Conservation (phyloP, 2,329 filamentous ascomycete species). For the Colletotrichum theobromicola region DNA sequence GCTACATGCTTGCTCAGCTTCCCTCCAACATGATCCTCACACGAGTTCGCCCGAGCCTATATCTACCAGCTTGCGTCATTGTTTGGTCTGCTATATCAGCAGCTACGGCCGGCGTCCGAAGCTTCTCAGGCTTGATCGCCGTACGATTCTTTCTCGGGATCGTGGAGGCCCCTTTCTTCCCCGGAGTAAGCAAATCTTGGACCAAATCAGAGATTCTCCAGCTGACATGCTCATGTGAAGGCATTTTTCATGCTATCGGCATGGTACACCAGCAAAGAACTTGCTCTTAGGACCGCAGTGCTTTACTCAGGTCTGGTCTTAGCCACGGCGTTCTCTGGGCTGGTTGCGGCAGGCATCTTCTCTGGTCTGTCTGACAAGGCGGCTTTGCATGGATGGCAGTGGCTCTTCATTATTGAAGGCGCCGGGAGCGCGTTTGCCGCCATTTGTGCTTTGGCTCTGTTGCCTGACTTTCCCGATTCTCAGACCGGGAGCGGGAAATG, state of each 20-base stretch:
- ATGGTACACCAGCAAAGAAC: slow-evolving; percentile 74
- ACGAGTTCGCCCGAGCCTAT: slow-evolving; percentile 13
- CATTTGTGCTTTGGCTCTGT: neutral
- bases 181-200: neutral
- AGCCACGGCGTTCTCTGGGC: neutral
- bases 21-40: slow-evolving; percentile 22
- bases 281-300: slow-evolving; percentile 53
- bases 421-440: neutral
- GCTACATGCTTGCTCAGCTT: neutral
- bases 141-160: neutral
- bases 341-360: slow-evolving; percentile 22
- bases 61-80: slow-evolving; percentile 15
- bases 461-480: neutral
- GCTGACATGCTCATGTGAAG: neutral
- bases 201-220: neutral
- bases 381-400: neutral
- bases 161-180: neutral
- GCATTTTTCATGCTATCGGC: slow-evolving; percentile 59
- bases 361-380: neutral
- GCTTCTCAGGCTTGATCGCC: neutral
- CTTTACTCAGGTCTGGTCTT: neutral
- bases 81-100: slow-evolving; percentile 5
- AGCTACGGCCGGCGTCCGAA: neutral
- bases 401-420: neutral
- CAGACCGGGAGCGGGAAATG: neutral